Evolutionary conservation across 2,329 filamentous ascomycete species (phyloP), one percentile per base, ranked within the genome.

Genomic region (Penicillium sp.): DNA sequence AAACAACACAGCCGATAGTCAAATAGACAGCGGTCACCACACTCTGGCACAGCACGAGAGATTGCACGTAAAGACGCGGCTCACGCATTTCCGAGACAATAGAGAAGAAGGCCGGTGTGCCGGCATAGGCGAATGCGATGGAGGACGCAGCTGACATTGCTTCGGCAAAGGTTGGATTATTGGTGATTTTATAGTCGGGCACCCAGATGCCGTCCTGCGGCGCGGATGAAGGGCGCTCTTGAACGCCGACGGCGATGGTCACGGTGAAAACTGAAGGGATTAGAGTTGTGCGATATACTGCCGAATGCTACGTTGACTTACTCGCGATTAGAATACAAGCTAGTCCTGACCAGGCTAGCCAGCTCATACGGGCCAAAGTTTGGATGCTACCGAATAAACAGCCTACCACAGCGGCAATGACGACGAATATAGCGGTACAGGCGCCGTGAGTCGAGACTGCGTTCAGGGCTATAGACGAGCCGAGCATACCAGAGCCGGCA

Each of bases 1-100:
- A 73, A 2, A 73, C 63, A 0, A 72, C 63, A 2, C 59, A 44
- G 6, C 61, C 61, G 17, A 69, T 59, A 4, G 54, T 42, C n/a
- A 64, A 50, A 29, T 69, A 68, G 2, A 61, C 44, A 11, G 49
- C 41, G 1, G 56, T 61, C 5, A 69, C 57, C 6, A 54, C 37
- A 11, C 57, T 27, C 32, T 66, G 67, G 6, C 58, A 59, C 7
- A 55, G 27, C n/a, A 61, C 50, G 1, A 66, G 47, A 1, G 62
- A 42, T 11, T 53, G 53, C 28, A 53, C 56, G 32, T 60, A 67
- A 8, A 61, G 44, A 2, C 42, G 40, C 2, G 60, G 61, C 1
- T 62, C 50, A 2, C 54, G 54, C 65, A 68, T 68, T 43, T 68
- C 64, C 2, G 64, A 55, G 0, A 59, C 55, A 28, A 68, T 61